A percentile compares a stretch with the other conserved stretches of the same genome.
Conservation (phyloP, 148 eudicot species). For the Fagopyrum homotropicum region DNA sequence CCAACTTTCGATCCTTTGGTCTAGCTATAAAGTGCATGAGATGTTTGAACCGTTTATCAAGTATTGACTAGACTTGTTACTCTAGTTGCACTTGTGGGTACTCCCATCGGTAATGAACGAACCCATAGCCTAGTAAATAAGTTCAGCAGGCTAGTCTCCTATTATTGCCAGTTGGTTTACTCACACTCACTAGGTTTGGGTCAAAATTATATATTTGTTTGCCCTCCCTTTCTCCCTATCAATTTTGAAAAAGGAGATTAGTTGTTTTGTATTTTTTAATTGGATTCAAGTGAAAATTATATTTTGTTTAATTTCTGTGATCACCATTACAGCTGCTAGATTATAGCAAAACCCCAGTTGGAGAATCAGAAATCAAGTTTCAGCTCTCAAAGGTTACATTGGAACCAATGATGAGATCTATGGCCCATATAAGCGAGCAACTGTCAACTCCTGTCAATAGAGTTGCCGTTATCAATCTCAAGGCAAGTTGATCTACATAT, state of each 20-base stretch:
- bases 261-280: background rate
- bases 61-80: too few relatives aligned
- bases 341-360: conserved; percentile 54
- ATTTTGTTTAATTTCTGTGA: background rate
- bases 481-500: conserved; percentile 35
- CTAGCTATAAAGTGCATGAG: too few relatives aligned
- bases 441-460: conserved; percentile 67
- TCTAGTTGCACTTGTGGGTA: too few relatives aligned
- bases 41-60: too few relatives aligned
- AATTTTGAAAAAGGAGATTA: background rate
- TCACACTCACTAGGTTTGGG: too few relatives aligned
- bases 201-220: too few relatives aligned
- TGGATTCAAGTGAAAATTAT: background rate
- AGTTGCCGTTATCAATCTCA: conserved; percentile 88
- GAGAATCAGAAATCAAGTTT: conserved; percentile 71
- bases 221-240: background rate
- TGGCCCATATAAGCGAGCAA: conserved; percentile 84
- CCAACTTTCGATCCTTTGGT: too few relatives aligned
- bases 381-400: conserved; percentile 44
- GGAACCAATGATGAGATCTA: conserved; percentile 85
- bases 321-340: conserved; percentile 64
- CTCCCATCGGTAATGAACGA: too few relatives aligned
- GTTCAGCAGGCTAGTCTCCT: too few relatives aligned
- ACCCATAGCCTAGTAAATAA: too few relatives aligned
- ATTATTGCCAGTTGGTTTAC: too few relatives aligned